A percentile compares a stretch with the other conserved stretches of the same genome.
Conservation (phyloP, 169 alveolate species). For the Babesia divergens region DNA sequence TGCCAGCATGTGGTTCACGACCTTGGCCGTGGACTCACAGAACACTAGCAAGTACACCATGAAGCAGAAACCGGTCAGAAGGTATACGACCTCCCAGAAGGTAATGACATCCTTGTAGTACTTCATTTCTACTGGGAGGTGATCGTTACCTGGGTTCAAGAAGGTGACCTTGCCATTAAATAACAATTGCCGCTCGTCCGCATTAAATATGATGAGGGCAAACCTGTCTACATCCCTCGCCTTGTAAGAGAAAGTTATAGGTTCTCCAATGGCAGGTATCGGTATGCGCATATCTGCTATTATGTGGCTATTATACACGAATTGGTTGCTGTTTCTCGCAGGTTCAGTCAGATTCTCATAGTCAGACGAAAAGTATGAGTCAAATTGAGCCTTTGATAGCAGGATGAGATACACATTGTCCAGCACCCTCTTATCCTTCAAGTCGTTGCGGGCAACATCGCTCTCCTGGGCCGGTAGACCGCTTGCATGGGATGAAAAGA, state of each 20-base stretch:
- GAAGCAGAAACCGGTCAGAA: not conserved
- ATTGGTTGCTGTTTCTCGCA: constrained; percentile 16
- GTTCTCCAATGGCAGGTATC: constrained; percentile 15
- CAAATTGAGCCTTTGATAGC: constrained; percentile 36
- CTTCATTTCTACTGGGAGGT: constrained; percentile 52
- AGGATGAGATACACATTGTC: constrained; percentile 50
- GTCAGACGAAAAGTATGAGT: constrained; percentile 7
- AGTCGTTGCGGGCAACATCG: not conserved
- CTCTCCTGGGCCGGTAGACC: not conserved
- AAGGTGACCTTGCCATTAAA: constrained; percentile 38
- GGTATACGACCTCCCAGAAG: constrained; percentile 31
- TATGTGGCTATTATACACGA: constrained; percentile 14
- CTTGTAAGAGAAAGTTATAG: constrained; percentile 4
- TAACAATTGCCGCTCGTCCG: constrained; percentile 44
- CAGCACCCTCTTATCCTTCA: not conserved
- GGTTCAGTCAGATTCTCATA: constrained; percentile 34
- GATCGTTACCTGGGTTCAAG: constrained; percentile 28
- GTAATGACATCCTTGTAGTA: constrained; percentile 17
- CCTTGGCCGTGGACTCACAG: not conserved
- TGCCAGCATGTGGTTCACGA: constrained; percentile 43
- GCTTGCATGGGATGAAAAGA: no score
- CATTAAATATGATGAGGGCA: constrained; percentile 31
- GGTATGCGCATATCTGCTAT: constrained; percentile 51
- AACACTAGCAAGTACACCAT: not conserved
- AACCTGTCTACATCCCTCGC: constrained; percentile 39